Base-by-base conservation (phyloP, 768 basidiomycete species). In the Cubamyces sp. region DNA sequence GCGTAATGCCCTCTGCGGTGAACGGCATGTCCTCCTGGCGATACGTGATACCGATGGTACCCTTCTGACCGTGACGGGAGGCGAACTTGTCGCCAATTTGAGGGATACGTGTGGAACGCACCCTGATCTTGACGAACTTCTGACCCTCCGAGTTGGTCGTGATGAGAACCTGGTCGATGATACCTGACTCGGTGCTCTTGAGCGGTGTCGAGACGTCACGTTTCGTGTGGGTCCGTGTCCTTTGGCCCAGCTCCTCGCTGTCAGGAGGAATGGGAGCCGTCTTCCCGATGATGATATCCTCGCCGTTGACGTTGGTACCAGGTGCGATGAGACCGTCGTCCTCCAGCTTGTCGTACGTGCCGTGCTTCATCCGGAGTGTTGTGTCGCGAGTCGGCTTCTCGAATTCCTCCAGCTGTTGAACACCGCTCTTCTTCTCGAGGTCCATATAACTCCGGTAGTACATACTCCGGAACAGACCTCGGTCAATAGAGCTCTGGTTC, bases 1-100 rank as follows among this genome's bases (percentile, higher is more conserved):
- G 97, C 1, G 92, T 92, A 69, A 98, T 94, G 61, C 97, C 97
- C 72, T 98, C 95, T 2, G 89, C 87, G 3, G 95, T 96, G 80
- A 98, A 99, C 30, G 97, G 97, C 97, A 99, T 98, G 73, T 99
- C 97, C 75, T 99, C 97, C 75, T 98, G 97, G 54, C 97, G 93
- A 73, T 99, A 99, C 0, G 96, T 98, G 76, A 99, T 97, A 77
- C 97, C 97, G 65, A 98, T 96, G 11, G 97, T 99, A 76, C 97
- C 97, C 81, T 99, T 99, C 78, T 99, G 97, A 70, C 97, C 97
- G 72, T 99, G 97, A 71, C 97, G 92, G 49, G 97, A 99, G 1
- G 97, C 97, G 67, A 99, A 99, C 77, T 99, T 99, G 82, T 99
- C 97, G 42, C 97, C 97, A 57, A 91, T 97, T 74, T 99, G 96